Evolutionary conservation across 495 filamentous ascomycete genomes (phyloP).

Genomic region (Acidomyces sp.): DNA sequence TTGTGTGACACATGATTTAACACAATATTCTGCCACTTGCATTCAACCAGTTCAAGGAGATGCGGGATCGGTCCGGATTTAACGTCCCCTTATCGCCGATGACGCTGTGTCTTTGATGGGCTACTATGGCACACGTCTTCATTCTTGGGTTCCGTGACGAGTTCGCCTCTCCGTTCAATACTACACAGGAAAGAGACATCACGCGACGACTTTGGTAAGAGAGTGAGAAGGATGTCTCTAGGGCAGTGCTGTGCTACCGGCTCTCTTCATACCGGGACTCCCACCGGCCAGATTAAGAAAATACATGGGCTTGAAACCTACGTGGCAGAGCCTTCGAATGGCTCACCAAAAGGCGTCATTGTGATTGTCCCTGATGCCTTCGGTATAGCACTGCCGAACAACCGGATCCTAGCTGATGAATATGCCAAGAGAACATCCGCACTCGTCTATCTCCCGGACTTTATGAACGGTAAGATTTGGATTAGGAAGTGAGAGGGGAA

Average conservation of each 20-base stretch:
- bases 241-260: slow-evolving; percentile 23
- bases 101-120: too few relatives aligned
- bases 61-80: too few relatives aligned
- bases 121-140: too few relatives aligned
- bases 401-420: slow-evolving; percentile 22
- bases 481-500: neutral
- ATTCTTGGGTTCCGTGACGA: too few relatives aligned
- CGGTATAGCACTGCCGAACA: slow-evolving; percentile 23
- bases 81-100: too few relatives aligned
- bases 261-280: slow-evolving; percentile 22
- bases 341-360: slow-evolving; percentile 20
- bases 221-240: slow-evolving; percentile 9
- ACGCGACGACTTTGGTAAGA: too few relatives aligned
- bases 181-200: too few relatives aligned
- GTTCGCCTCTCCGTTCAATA: too few relatives aligned
- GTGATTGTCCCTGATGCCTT: slow-evolving; percentile 28
- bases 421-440: slow-evolving; percentile 11
- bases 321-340: slow-evolving; percentile 20
- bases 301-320: slow-evolving; percentile 25
- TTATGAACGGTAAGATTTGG: slow-evolving; percentile 20
- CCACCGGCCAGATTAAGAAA: slow-evolving; percentile 20
- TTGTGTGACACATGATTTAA: too few relatives aligned
- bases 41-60: too few relatives aligned
- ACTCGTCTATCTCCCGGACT: slow-evolving; percentile 21
- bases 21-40: too few relatives aligned